Evolutionary conservation across 2,329 filamentous ascomycete genomes (phyloP).

Genomic region (Trichophyton benhamiae): DNA sequence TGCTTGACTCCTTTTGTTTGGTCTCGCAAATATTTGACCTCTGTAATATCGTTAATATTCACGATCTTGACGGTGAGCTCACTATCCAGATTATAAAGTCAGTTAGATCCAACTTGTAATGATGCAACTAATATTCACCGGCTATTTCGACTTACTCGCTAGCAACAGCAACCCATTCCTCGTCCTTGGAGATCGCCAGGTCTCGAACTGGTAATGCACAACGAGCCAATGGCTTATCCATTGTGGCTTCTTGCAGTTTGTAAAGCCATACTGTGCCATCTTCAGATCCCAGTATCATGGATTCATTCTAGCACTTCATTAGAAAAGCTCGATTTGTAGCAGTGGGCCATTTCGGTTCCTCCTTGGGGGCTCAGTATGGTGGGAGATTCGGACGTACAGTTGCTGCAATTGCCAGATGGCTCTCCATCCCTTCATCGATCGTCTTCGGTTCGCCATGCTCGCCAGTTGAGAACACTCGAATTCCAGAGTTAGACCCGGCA

Average conservation of each 20-base stretch:
- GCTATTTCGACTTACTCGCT: constrained; percentile 55
- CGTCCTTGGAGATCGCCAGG: constrained; percentile 67
- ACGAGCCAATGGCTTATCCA: constrained; percentile 72
- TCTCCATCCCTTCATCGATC: constrained; percentile 80
- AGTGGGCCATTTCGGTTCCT: background rate
- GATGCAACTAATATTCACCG: background rate
- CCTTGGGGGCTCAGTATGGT: background rate
- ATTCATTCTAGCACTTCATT: constrained; percentile 47
- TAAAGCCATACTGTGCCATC: constrained; percentile 95
- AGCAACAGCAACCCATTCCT: constrained; percentile 83
- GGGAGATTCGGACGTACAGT: constrained; percentile 36
- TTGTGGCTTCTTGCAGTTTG: constrained; percentile 54
- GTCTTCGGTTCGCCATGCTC: constrained; percentile 86
- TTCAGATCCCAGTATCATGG: constrained; percentile 81
- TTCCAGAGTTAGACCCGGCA: constrained; percentile 83
- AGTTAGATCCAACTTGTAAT: background rate
- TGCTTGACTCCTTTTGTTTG: constrained; percentile 85
- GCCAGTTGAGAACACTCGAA: constrained; percentile 82
- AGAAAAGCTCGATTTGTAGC: background rate
- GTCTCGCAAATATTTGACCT: constrained; percentile 66
- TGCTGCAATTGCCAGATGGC: constrained; percentile 67
- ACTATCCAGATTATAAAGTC: constrained; percentile 24
- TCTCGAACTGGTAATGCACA: constrained; percentile 79
- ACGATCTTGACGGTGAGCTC: constrained; percentile 87
- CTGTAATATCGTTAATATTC: constrained; percentile 62